These are phyloP conservation scores for Papiliotrema fonsecae DNA, from an alignment of 1,284 basidiomycete genomes.

Conservation along the genomic window DNA sequence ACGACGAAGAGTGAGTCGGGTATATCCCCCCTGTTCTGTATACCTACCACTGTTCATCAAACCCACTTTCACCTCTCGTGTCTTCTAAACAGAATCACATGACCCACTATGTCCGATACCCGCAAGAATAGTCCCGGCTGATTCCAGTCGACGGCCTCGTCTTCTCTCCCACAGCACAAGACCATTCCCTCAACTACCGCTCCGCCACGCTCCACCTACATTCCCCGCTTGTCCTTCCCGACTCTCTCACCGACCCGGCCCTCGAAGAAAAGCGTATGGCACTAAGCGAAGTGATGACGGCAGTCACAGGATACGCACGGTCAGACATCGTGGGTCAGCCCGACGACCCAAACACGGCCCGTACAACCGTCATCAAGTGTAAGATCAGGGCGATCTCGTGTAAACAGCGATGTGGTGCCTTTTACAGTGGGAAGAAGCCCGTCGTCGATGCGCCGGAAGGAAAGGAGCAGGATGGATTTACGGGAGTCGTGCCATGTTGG, in stretches of 20 bases:
- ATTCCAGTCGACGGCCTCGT: slow-evolving; percentile 23
- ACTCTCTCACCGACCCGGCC: slow-evolving; percentile 2
- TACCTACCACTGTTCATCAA: no score
- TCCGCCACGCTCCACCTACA: slow-evolving; percentile 20
- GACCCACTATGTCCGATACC: no score
- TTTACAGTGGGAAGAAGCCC: slow-evolving; percentile 13
- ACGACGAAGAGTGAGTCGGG: slow-evolving; percentile 16
- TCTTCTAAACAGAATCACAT: no score
- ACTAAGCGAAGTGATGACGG: slow-evolving; percentile 11
- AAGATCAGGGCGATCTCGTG: slow-evolving; percentile 14
- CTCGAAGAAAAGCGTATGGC: slow-evolving; percentile 18
- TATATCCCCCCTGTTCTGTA: no score
- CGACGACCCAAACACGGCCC: slow-evolving; percentile 8
- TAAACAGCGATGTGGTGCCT: slow-evolving; percentile 21
- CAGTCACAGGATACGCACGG: slow-evolving; percentile 15
- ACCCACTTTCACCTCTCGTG: no score
- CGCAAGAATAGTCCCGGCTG: no score
- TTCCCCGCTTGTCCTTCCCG: slow-evolving; percentile 7
- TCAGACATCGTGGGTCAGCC: slow-evolving; percentile 8
- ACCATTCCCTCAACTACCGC: slow-evolving; percentile 23
- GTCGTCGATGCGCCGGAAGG: slow-evolving; percentile 5
- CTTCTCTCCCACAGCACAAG: slow-evolving; percentile 20
- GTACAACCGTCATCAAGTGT: slow-evolving; percentile 14
- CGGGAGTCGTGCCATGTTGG: slow-evolving; percentile 24
- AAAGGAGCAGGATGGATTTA: slow-evolving; percentile 12